Evolutionary conservation across 2,329 filamentous ascomycete species (phyloP).

Genomic region (Phyllosticta citriasiana): DNA sequence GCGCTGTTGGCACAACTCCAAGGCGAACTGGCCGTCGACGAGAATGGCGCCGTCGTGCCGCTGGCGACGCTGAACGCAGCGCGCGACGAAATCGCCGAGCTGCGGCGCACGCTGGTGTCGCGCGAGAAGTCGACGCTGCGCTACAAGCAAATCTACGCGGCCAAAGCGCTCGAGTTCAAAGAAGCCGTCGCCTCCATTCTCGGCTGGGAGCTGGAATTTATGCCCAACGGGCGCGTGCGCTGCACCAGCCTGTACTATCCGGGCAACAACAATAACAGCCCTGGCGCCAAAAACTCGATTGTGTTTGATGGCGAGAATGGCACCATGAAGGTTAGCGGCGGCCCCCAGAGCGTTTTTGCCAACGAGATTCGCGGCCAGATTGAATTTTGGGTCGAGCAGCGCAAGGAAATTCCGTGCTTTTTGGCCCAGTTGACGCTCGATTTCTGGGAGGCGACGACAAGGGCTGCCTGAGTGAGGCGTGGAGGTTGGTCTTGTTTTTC

Average conservation of each 20-base stretch:
- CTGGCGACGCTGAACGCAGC: constrained; percentile 64
- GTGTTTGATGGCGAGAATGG: constrained; percentile 89
- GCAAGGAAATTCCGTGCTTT: constrained; percentile 89
- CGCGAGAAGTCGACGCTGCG: constrained; percentile 73
- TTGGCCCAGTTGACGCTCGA: constrained; percentile 83
- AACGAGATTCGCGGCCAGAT: constrained; percentile 75
- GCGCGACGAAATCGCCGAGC: constrained; percentile 62
- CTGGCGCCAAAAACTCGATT: constrained; percentile 44
- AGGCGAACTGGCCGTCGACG: constrained; percentile 22
- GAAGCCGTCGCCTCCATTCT: constrained; percentile 87
- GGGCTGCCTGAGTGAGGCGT: constrained; percentile 25
- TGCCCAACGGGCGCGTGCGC: constrained; percentile 92
- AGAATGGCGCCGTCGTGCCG: constrained; percentile 53
- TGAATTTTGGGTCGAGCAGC: constrained; percentile 90
- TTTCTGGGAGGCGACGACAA: constrained; percentile 58
- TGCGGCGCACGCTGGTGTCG: constrained; percentile 41
- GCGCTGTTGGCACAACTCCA: constrained; percentile 68
- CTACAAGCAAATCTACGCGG: constrained; percentile 84
- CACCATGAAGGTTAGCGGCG: constrained; percentile 96
- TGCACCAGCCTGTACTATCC: constrained; percentile 81
- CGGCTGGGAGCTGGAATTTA: constrained; percentile 90
- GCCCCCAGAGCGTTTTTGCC: constrained; percentile 78
- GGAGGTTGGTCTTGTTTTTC: background rate
- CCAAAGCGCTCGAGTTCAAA: constrained; percentile 89
- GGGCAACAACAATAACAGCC: constrained; percentile 40